Evolutionary conservation across 2,329 filamentous ascomycete genomes (phyloP).

Genomic region (Clarireedia sp.): DNA sequence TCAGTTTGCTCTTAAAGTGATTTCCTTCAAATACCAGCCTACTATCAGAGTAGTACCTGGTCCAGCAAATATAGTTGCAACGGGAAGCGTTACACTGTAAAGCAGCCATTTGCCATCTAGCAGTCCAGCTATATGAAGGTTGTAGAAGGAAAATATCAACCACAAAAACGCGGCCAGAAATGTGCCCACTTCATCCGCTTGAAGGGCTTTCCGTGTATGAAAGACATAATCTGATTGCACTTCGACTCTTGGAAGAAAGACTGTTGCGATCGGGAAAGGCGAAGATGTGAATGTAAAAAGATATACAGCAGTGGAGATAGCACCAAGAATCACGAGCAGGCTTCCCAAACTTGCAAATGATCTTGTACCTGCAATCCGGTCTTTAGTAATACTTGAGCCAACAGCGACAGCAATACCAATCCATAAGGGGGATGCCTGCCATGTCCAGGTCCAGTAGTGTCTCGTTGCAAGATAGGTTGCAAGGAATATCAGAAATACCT

Average conservation of each 20-base stretch:
- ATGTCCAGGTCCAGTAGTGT: background rate
- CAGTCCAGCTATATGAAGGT: background rate
- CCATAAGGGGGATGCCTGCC: background rate
- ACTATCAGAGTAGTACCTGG: background rate
- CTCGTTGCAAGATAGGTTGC: background rate
- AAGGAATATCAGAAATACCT: background rate
- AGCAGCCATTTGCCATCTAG: background rate
- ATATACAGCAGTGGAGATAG: background rate
- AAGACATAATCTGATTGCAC: background rate
- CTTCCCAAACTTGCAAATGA: background rate
- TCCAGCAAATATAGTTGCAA: background rate
- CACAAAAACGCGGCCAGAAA: background rate
- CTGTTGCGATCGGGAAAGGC: background rate
- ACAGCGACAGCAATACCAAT: background rate
- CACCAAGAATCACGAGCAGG: background rate
- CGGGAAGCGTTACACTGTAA: background rate
- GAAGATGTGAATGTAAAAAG: background rate
- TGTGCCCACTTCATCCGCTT: background rate
- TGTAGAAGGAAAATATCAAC: background rate
- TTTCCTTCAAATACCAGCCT: no score
- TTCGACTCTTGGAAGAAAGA: background rate
- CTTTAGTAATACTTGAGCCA: background rate
- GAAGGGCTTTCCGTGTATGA: background rate
- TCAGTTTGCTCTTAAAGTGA: background rate
- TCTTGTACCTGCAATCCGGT: background rate